Conservation (phyloP, 768 basidiomycete species). For the Boletus eberwhitei region DNA sequence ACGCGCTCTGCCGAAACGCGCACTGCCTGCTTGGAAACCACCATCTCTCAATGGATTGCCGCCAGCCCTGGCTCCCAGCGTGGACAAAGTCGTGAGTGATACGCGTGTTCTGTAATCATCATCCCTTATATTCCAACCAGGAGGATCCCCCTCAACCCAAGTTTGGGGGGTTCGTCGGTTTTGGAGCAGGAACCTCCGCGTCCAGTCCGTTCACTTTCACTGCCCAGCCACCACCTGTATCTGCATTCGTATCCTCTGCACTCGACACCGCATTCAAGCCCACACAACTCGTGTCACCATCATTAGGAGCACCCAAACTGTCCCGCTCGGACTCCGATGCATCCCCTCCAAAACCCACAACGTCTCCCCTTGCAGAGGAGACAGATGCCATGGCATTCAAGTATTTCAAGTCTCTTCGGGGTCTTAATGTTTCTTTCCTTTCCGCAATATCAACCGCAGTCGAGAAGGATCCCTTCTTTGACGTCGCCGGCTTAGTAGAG, state of each 20-base stretch:
- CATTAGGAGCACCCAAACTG: neutral
- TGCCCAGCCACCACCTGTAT: conserved; percentile 23
- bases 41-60: conserved; percentile 22
- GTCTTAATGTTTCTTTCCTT: conserved; percentile 66
- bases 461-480: conserved; percentile 68
- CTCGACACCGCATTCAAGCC: conserved; percentile 10
- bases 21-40: conserved; percentile 19
- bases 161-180: conserved; percentile 52
- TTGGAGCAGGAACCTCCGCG: conserved; percentile 37
- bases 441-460: conserved; percentile 55
- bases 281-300: conserved; percentile 24
- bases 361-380: conserved; percentile 23
- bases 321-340: conserved; percentile 29
- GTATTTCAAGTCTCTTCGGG: conserved; percentile 70
- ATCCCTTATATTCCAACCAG: conserved; percentile 16
- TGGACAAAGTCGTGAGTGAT: conserved; percentile 25
- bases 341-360: conserved; percentile 13
- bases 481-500: conserved; percentile 53
- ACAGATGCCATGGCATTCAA: conserved; percentile 39
- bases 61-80: conserved; percentile 24
- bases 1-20: conserved; percentile 58
- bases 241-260: conserved; percentile 8
- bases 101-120: conserved; percentile 14
- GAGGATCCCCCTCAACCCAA: conserved; percentile 37
- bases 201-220: conserved; percentile 41